A percentile compares a stretch with the other conserved stretches of the same genome.
Evolutionary conservation across 2,329 filamentous ascomycete species (phyloP).

Genomic region (Trichoderma pleuroti): DNA sequence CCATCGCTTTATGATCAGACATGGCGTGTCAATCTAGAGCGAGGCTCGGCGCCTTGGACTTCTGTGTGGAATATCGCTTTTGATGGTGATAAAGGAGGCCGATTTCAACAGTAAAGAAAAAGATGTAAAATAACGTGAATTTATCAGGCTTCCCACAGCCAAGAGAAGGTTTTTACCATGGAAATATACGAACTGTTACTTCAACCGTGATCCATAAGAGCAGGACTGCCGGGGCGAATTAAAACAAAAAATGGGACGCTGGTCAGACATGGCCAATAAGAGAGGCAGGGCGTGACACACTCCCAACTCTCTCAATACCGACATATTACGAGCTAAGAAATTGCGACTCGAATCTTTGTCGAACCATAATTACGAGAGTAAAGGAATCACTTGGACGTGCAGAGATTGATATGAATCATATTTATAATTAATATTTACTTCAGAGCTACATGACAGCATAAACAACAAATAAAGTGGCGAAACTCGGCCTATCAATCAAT

Average conservation of each 20-base stretch:
- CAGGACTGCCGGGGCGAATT: background rate
- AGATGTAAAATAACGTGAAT: background rate
- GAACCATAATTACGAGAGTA: background rate
- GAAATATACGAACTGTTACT: background rate
- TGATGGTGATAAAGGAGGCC: background rate
- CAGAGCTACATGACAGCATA: background rate
- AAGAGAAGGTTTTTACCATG: background rate
- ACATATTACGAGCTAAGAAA: background rate
- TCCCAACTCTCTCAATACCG: background rate
- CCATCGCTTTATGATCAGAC: background rate
- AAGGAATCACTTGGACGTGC: too few species aligned
- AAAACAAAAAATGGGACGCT: background rate
- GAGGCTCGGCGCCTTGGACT: accelerated
- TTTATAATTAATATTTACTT: background rate
- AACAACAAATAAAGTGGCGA: background rate
- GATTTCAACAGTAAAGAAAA: background rate
- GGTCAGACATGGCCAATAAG: background rate
- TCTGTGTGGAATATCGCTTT: background rate
- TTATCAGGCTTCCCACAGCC: background rate
- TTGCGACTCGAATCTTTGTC: background rate
- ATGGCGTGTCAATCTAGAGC: background rate
- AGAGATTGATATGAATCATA: background rate
- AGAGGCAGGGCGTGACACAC: slow-evolving; percentile 16
- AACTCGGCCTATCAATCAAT: background rate
- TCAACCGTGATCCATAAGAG: background rate